Conservation (phyloP, 176 grass and related monocot species). For the maize (Zea mays) region Zm-B73-REFERENCE-NAM-5.0 NC_050099.1:210431001-210431500, state of each 20-base stretch:
- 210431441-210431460: no score
- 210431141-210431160: constrained; percentile 47
- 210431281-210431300: background rate
- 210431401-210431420: no score
- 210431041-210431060: background rate
- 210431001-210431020: no score
- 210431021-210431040: background rate
- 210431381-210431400: no score
- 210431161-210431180: constrained; percentile 38
- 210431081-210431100: background rate
- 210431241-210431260: constrained; percentile 11
- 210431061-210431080: background rate
- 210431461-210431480: no score
- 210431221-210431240: background rate
- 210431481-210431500: no score
- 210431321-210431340: background rate
- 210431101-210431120: constrained; percentile 13
- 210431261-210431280: background rate
- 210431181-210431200: constrained; percentile 38
- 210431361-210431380: background rate
- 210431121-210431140: constrained; percentile 41
- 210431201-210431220: constrained; percentile 11
- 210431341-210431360: background rate
- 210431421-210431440: no score
- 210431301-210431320: background rate